Base-by-base conservation (phyloP, 192 early-diverging fungal genomes). In the Chytriomyces confervae region DNA sequence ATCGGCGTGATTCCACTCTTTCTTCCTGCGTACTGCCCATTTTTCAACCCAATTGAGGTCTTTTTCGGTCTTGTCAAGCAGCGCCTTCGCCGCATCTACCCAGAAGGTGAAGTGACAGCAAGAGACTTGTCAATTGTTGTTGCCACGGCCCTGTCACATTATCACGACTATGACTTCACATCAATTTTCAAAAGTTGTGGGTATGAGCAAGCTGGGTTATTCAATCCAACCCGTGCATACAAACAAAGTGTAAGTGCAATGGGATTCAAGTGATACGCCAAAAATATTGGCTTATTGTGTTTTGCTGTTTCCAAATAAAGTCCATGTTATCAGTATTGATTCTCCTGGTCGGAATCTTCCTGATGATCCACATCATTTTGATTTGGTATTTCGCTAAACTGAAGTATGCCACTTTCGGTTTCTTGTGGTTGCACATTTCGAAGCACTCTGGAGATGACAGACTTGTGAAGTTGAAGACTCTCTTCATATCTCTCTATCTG, bases 31-130 rank as follows among this genome's bases (percentile, higher is more conserved):
- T 82, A 79, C 46, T 79, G 77, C 68, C 65, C 71, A 3, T 79
- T 74, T 61, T 79, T 75, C 48, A 81, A 81, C 44, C 77, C 70
- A 2, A 82, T 82, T 72, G 81, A 82, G 66, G 63, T 78, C 1
- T 36, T 82, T 3, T 82, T 82, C 67, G 72, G 77, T 10, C 50
- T 73, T 16, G 72, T 82, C 23, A 82, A 82, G 50, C 29, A 71
- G 53, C 7, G 5, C 0, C 8, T 44, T 7, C 0, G 27, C 24
- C 50, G 6, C 20, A 48, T 71, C 0, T 71, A 60, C 23, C 7
- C 50, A 1, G 49, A 50, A 53, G 23, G 23, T 7, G 4, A 47
- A 47, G 66, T 69, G 4, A 46, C 9, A 3, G 4, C 23, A 24
- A 69, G 5, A 5, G 5, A 60, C 5, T 60, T 3, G 16, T 16